phyloP scores from a whole-genome alignment of 805 yeast species.

The Wickerhamomyces queroliae region DNA sequence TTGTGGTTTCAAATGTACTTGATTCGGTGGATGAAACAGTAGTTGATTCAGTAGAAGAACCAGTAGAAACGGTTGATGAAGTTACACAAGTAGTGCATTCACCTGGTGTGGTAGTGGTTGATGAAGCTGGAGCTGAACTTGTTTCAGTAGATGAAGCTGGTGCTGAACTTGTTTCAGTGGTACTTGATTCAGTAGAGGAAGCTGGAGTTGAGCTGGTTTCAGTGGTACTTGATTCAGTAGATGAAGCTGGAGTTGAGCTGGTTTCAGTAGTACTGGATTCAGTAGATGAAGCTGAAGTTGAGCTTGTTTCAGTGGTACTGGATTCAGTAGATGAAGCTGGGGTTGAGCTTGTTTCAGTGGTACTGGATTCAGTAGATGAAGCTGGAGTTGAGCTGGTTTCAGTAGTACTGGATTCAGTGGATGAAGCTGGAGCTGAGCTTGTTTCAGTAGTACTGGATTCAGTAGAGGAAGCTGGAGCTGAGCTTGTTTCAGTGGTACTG shows the following conservation, averaged over 20 bases:
- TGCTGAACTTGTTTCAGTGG: constrained; percentile 4
- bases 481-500: too few relatives aligned
- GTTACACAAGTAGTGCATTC: too few relatives aligned
- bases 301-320: too few relatives aligned
- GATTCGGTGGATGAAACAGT: constrained; percentile 17
- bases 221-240: not conserved
- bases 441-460: too few relatives aligned
- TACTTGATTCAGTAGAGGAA: not conserved
- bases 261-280: constrained; percentile 11
- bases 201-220: constrained; percentile 7
- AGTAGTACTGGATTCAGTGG: too few relatives aligned
- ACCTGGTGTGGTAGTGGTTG: constrained; percentile 9
- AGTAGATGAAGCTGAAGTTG: too few relatives aligned
- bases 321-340: too few relatives aligned
- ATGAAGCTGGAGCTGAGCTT: too few relatives aligned
- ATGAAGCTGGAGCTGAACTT: not conserved
- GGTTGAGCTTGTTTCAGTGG: too few relatives aligned
- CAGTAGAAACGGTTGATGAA: not conserved
- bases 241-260: constrained; percentile 7
- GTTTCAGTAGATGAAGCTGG: constrained; percentile 4
- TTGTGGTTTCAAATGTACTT: constrained; percentile 27
- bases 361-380: constrained; percentile 8
- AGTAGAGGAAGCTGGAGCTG: too few relatives aligned
- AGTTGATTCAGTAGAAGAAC: constrained; percentile 2
- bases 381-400: too few relatives aligned